Evolutionary conservation across 306 rosid genomes (phyloP).

Genomic region (Lotus japonicus): DNA sequence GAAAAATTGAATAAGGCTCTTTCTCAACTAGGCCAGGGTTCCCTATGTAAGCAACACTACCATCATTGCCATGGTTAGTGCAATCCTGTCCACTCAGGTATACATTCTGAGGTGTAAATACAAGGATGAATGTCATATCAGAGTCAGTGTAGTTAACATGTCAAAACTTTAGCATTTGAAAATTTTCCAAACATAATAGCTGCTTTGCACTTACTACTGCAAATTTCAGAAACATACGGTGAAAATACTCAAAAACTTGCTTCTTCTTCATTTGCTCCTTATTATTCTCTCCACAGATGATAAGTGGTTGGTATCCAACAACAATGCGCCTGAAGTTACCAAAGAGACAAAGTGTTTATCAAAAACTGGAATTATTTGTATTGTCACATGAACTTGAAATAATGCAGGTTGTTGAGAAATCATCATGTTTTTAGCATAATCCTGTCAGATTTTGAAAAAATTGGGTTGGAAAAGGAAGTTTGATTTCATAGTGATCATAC

Average conservation of each 20-base stretch:
- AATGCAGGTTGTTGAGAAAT: neutral
- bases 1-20: slow-evolving; percentile 21
- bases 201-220: slow-evolving; percentile 39
- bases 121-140: neutral
- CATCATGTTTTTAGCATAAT: neutral
- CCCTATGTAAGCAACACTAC: slow-evolving; percentile 35
- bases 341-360: neutral
- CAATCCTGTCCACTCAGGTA: slow-evolving; percentile 53
- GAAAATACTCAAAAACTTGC: slow-evolving; percentile 25
- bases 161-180: neutral
- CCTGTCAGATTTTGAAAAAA: neutral
- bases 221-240: slow-evolving; percentile 21
- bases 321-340: slow-evolving; percentile 36
- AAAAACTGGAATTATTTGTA: slow-evolving; percentile 2
- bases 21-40: slow-evolving; percentile 22
- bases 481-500: slow-evolving; percentile 22
- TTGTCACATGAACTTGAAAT: neutral
- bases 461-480: neutral
- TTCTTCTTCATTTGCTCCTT: slow-evolving; percentile 24
- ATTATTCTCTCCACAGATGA: slow-evolving; percentile 27
- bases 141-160: neutral
- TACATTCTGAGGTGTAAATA: slow-evolving; percentile 32
- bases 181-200: neutral
- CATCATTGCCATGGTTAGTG: slow-evolving; percentile 7
- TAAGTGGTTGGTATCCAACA: slow-evolving; percentile 44